Percentiles rank a stretch among this genome's conserved stretches.
Conservation (phyloP, 2,329 filamentous ascomycete genomes). For the Cercospora zeae-maydis region DNA sequence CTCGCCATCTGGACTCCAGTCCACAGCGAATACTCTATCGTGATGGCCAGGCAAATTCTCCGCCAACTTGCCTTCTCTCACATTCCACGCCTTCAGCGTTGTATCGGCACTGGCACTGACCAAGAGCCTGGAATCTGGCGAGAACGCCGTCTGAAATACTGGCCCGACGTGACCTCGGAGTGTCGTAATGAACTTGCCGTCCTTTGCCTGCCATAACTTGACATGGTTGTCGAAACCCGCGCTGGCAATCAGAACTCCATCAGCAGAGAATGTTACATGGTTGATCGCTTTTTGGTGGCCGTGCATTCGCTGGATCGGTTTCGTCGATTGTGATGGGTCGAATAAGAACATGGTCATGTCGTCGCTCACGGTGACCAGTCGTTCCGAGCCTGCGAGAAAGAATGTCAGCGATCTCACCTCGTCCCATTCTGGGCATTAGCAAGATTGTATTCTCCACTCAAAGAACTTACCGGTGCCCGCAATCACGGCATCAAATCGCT, state of each 20-base stretch:
- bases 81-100: slow-evolving; percentile 92
- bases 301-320: slow-evolving; percentile 82
- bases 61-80: slow-evolving; percentile 75
- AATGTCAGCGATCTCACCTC: neutral
- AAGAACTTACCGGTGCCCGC: slow-evolving; percentile 38
- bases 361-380: slow-evolving; percentile 84
- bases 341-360: slow-evolving; percentile 97
- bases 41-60: slow-evolving; percentile 83
- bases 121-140: slow-evolving; percentile 82
- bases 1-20: slow-evolving; percentile 90
- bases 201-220: slow-evolving; percentile 81
- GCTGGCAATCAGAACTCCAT: slow-evolving; percentile 81
- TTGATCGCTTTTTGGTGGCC: slow-evolving; percentile 97
- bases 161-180: slow-evolving; percentile 85
- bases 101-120: slow-evolving; percentile 89
- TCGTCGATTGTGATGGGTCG: slow-evolving; percentile 45
- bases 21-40: slow-evolving; percentile 89
- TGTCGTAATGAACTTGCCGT: slow-evolving; percentile 76
- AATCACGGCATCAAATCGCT: slow-evolving; percentile 81
- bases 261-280: slow-evolving; percentile 89
- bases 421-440: neutral
- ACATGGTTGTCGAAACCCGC: slow-evolving; percentile 92
- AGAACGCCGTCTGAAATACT: slow-evolving; percentile 91
- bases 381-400: slow-evolving; percentile 62
- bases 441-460: neutral